These are phyloP conservation scores for Paraphoma sp. DNA, from an alignment of 2,329 filamentous ascomycete species.

Conservation along the genomic window DNA sequence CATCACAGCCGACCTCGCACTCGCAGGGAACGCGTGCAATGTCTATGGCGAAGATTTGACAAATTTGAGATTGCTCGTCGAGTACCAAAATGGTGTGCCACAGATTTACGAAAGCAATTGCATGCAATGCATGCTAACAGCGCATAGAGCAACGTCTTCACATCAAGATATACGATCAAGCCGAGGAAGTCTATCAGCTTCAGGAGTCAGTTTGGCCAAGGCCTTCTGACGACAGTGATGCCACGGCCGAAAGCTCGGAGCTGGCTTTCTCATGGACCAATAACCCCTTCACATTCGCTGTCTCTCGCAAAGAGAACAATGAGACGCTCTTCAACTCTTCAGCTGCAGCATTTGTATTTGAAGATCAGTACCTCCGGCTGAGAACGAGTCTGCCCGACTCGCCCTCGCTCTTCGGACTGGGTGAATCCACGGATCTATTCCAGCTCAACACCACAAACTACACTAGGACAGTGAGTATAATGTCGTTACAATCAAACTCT, in stretches of 20 bases:
- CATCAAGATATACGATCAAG: conserved; percentile 73
- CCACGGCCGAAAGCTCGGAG: conserved; percentile 47
- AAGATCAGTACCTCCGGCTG: conserved; percentile 76
- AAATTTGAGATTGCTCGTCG: conserved; percentile 62
- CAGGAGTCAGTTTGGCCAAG: conserved; percentile 72
- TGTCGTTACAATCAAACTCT: not conserved
- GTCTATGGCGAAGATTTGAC: conserved; percentile 64
- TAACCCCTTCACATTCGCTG: conserved; percentile 71
- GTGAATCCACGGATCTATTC: conserved; percentile 76
- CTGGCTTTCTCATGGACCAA: conserved; percentile 62
- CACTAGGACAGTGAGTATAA: conserved; percentile 56
- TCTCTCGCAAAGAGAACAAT: conserved; percentile 63
- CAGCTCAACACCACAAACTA: conserved; percentile 72
- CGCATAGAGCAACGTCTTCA: conserved; percentile 67
- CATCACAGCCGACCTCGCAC: conserved; percentile 70
- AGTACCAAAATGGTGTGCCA: conserved; percentile 64
- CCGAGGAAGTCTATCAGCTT: conserved; percentile 74
- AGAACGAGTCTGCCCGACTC: conserved; percentile 71
- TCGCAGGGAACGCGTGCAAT: conserved; percentile 71
- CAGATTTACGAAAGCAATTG: conserved; percentile 63
- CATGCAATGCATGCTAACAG: conserved; percentile 64
- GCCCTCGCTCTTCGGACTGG: conserved; percentile 77
- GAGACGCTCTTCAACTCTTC: conserved; percentile 74
- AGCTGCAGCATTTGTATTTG: conserved; percentile 72
- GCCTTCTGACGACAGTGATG: conserved; percentile 49